These are phyloP conservation scores for Exophiala viscosa DNA, from an alignment of 2,329 filamentous ascomycete genomes.

Conservation along the genomic window DNA sequence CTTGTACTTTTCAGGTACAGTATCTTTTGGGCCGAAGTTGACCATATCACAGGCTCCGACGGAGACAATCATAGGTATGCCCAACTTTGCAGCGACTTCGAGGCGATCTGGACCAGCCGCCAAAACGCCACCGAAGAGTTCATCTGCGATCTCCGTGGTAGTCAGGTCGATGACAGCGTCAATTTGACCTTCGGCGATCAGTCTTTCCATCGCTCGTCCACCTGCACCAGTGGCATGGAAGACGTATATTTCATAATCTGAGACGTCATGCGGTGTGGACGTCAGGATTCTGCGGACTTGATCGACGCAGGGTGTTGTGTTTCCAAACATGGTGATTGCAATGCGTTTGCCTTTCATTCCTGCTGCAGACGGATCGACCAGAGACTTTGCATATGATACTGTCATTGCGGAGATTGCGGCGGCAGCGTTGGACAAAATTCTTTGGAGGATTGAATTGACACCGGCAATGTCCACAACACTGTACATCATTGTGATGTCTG, in stretches of 20 bases:
- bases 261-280: conserved; percentile 26
- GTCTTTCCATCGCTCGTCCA: conserved; percentile 64
- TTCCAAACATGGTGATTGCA: conserved; percentile 70
- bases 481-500: conserved; percentile 67
- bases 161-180: conserved; percentile 69
- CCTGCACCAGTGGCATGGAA: conserved; percentile 70
- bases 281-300: conserved; percentile 42
- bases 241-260: conserved; percentile 56
- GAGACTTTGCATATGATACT: conserved; percentile 36
- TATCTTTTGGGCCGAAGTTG: conserved; percentile 58
- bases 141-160: conserved; percentile 65
- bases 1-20: conserved; percentile 54
- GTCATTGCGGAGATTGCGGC: conserved; percentile 60
- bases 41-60: conserved; percentile 59
- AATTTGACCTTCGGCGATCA: conserved; percentile 55
- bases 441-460: conserved; percentile 56
- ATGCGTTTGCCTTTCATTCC: conserved; percentile 45
- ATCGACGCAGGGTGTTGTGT: conserved; percentile 65
- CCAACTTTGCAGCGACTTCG: conserved; percentile 53
- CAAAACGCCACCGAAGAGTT: conserved; percentile 61
- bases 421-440: conserved; percentile 61
- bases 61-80: conserved; percentile 57
- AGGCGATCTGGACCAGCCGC: conserved; percentile 57
- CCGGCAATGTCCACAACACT: conserved; percentile 69
- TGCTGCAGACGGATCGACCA: conserved; percentile 6